Percentiles rank a stretch among this genome's conserved stretches.
Conservation (phyloP, 805 yeast genomes). For the Vanderwaltozyma yarrowii region DNA sequence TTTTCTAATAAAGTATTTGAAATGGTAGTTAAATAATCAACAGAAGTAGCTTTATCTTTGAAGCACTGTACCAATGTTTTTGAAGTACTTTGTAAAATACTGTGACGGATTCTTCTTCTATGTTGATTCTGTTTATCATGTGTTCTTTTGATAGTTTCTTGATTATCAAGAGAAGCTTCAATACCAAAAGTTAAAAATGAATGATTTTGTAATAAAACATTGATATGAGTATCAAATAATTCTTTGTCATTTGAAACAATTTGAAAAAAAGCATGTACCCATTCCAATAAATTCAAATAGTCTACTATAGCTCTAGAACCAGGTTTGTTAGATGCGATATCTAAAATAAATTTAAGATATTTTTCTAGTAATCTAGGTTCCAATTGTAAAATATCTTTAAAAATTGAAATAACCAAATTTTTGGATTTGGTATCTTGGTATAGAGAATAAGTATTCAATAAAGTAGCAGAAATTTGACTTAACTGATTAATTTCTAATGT, state of each 20-base stretch:
- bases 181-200: constrained; percentile 23
- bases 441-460: constrained; percentile 40
- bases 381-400: constrained; percentile 29
- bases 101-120: constrained; percentile 30
- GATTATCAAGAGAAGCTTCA: constrained; percentile 19
- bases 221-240: constrained; percentile 21
- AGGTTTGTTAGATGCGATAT: constrained; percentile 22
- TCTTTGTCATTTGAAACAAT: constrained; percentile 13
- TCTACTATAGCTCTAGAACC: constrained; percentile 45
- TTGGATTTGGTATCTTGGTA: constrained; percentile 45
- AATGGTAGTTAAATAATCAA: constrained; percentile 6
- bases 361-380: constrained; percentile 29
- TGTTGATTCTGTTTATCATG: constrained; percentile 29
- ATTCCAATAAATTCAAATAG: constrained; percentile 45
- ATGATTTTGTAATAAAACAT: constrained; percentile 35
- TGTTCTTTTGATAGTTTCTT: constrained; percentile 14
- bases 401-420: constrained; percentile 31
- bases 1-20: constrained; percentile 8
- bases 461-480: constrained; percentile 23
- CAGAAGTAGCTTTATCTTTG: constrained; percentile 9
- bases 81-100: constrained; percentile 26
- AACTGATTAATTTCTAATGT: constrained; percentile 16
- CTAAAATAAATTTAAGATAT: constrained; percentile 33
- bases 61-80: constrained; percentile 20
- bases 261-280: constrained; percentile 38